phyloP scores from a whole-genome alignment of 495 filamentous ascomycete species.

The Clohesyomyces aquaticus region DNA sequence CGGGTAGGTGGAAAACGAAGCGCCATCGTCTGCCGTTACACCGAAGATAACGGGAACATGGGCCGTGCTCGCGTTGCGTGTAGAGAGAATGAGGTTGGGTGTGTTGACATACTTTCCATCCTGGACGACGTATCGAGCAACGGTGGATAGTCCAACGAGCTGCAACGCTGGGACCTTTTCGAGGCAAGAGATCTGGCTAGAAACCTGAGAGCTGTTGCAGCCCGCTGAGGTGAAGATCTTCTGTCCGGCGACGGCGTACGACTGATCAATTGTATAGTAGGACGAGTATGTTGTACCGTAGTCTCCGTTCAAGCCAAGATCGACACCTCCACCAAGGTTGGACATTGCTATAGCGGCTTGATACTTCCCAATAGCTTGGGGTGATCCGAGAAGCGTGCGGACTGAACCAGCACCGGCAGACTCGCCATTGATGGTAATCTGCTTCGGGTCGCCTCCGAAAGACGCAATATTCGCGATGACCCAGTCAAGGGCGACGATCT shows the following conservation, averaged over 20 bases:
- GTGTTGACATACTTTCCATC: constrained; percentile 53
- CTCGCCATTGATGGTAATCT: constrained; percentile 36
- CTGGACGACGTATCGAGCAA: constrained; percentile 53
- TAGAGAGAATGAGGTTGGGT: constrained; percentile 46
- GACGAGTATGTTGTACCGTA: constrained; percentile 56
- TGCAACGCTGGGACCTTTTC: constrained; percentile 43
- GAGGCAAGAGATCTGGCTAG: constrained; percentile 49
- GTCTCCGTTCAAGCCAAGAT: constrained; percentile 45
- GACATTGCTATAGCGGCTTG: constrained; percentile 51
- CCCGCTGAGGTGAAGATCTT: constrained; percentile 47
- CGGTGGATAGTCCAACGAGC: constrained; percentile 43
- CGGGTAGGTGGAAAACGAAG: constrained; percentile 49
- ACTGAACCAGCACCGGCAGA: constrained; percentile 38
- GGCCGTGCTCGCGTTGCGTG: constrained; percentile 43
- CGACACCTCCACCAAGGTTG: constrained; percentile 53
- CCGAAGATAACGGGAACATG: constrained; percentile 53
- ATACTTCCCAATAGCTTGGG: constrained; percentile 49
- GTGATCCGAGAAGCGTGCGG: constrained; percentile 40
- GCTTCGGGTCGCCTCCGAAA: constrained; percentile 36
- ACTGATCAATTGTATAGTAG: constrained; percentile 53
- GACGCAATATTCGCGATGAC: constrained; percentile 34
- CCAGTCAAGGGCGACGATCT: constrained; percentile 37
- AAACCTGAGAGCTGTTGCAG: constrained; percentile 46
- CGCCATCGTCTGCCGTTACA: constrained; percentile 50
- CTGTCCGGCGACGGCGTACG: constrained; percentile 47